Percentiles rank a stretch among this genome's conserved stretches.
These are phyloP conservation scores for Aschersonia sp. DNA, from an alignment of 2,329 filamentous ascomycete genomes.

Conservation along the genomic window DNA sequence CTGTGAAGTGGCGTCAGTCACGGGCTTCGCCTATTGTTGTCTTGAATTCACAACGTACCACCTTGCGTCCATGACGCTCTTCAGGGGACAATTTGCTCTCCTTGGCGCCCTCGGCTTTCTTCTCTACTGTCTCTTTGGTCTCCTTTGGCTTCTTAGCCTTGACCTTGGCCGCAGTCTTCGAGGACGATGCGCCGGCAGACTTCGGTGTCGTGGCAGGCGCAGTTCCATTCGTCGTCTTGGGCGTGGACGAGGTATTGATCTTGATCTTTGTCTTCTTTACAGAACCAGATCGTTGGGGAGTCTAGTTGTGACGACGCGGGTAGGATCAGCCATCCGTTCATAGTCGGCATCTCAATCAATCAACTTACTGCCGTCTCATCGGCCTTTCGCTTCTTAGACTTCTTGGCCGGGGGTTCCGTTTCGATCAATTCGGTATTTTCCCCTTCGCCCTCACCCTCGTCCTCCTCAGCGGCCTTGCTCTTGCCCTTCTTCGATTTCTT, in stretches of 20 bases:
- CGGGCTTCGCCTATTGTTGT: conserved; percentile 16
- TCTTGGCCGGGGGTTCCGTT: conserved; percentile 45
- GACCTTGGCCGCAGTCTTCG: conserved; percentile 36
- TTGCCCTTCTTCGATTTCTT: conserved; percentile 30
- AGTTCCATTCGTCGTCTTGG: conserved; percentile 51
- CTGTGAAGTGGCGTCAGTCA: conserved; percentile 17
- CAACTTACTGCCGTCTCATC: conserved; percentile 45
- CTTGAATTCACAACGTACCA: conserved; percentile 24
- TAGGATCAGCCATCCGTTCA: background rate
- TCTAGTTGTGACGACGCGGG: conserved; percentile 19
- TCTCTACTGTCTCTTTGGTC: conserved; percentile 38
- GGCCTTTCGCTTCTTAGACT: conserved; percentile 68
- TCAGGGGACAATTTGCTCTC: conserved; percentile 44
- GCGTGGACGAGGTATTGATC: conserved; percentile 48
- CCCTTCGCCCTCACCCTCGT: conserved; percentile 12
- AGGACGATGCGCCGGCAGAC: conserved; percentile 36
- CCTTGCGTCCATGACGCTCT: conserved; percentile 43
- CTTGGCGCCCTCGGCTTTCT: conserved; percentile 36
- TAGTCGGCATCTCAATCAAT: background rate
- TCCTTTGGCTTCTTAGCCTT: conserved; percentile 46
- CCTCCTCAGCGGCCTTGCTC: conserved; percentile 31
- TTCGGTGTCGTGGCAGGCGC: conserved; percentile 27
- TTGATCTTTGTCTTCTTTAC: conserved; percentile 57
- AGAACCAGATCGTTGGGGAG: conserved; percentile 43
- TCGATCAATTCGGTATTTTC: conserved; percentile 50